A percentile compares a stretch with the other conserved stretches of the same genome.
Evolutionary conservation across 1,139 yeast genomes (phyloP).

Genomic region (Diutina rugosa): DNA sequence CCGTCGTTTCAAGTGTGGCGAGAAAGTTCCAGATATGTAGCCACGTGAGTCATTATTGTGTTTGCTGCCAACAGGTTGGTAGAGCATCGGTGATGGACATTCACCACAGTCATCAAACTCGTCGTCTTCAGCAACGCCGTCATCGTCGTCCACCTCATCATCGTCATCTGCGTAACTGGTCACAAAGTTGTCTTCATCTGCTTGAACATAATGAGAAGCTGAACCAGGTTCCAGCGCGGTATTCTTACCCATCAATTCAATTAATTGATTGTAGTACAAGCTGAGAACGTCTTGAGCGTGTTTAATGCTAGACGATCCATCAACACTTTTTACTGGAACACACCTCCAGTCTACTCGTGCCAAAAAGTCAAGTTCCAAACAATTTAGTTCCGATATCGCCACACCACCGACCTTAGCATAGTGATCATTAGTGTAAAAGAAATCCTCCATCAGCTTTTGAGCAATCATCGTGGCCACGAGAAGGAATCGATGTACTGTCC

Average conservation of each 20-base stretch:
- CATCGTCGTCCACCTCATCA: constrained; percentile 6
- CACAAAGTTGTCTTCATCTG: not conserved
- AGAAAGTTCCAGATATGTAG: not conserved
- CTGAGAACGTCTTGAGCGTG: constrained; percentile 42
- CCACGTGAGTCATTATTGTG: not conserved
- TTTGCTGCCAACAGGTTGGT: not conserved
- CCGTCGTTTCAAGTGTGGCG: constrained; percentile 2
- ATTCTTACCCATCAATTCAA: constrained; percentile 42
- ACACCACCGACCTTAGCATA: constrained; percentile 96
- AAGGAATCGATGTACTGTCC: constrained; percentile 87
- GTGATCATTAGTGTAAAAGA: constrained; percentile 85
- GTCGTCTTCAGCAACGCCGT: constrained; percentile 30
- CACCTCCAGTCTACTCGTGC: constrained; percentile 63
- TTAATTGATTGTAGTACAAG: constrained; percentile 39
- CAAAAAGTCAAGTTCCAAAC: constrained; percentile 79
- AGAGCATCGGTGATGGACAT: not conserved
- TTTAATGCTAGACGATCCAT: constrained; percentile 15
- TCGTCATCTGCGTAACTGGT: not conserved
- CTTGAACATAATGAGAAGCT: not conserved
- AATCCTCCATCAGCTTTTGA: constrained; percentile 86
- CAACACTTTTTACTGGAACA: constrained; percentile 22
- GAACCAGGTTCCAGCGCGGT: constrained; percentile 1
- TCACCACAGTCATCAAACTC: constrained; percentile 12
- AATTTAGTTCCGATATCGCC: constrained; percentile 70
- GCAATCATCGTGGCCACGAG: constrained; percentile 87